Percentiles rank a stretch among this genome's conserved stretches.
Conservation (phyloP, 768 basidiomycete species). For the Xerocomus potaroensis region DNA sequence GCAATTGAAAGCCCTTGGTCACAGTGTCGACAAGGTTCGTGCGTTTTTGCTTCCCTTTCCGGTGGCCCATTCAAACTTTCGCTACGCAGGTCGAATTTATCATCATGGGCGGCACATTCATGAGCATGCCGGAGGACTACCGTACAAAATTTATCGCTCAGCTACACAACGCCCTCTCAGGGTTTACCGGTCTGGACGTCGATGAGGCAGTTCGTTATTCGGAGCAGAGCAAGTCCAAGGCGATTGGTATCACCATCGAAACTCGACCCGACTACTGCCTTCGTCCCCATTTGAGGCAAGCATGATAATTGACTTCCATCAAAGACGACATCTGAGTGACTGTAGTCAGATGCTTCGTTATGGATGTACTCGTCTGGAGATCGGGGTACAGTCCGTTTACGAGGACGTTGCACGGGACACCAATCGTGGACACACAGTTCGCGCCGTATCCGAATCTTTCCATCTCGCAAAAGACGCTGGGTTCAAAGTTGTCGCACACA, state of each 20-base stretch:
- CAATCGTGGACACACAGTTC: constrained; percentile 97
- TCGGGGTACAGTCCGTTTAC: constrained; percentile 98
- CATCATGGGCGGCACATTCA: constrained; percentile 98
- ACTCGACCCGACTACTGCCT: constrained; percentile 98
- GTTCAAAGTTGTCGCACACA: constrained; percentile 99
- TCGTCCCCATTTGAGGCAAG: constrained; percentile 87
- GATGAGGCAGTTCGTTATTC: constrained; percentile 98
- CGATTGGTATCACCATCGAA: constrained; percentile 98
- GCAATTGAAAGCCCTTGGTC: constrained; percentile 92
- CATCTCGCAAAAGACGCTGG: constrained; percentile 98
- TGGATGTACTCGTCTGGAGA: constrained; percentile 96
- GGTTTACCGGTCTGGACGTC: constrained; percentile 88
- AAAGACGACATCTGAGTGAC: neutral
- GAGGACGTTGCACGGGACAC: constrained; percentile 99
- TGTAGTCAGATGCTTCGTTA: constrained; percentile 97
- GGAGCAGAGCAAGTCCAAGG: constrained; percentile 96
- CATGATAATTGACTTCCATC: neutral
- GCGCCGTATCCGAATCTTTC: constrained; percentile 94
- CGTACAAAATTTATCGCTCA: constrained; percentile 91
- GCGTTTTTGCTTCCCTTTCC: constrained; percentile 1
- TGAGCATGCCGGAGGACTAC: constrained; percentile 99
- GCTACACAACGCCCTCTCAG: constrained; percentile 93
- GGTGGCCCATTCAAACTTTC: neutral
- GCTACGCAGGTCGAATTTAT: constrained; percentile 74
- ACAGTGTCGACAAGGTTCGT: constrained; percentile 90